A percentile compares a stretch with the other conserved stretches of the same genome.
phyloP scores from a whole-genome alignment of 768 basidiomycete species.

The Amylocystis lapponica region DNA sequence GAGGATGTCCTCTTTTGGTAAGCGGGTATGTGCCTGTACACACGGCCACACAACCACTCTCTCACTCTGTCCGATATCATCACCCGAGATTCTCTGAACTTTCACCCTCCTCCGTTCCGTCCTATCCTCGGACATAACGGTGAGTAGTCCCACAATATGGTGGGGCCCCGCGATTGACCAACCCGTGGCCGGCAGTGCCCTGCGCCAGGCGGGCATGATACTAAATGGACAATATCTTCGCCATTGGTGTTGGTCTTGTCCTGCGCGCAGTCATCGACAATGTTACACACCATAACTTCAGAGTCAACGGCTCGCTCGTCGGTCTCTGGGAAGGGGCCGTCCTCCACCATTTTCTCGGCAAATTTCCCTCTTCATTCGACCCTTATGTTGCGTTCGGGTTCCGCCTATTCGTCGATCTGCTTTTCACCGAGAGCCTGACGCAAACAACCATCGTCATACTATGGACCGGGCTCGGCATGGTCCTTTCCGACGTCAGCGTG shows the following conservation, averaged over 20 bases:
- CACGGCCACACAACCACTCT: background rate
- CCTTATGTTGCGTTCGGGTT: conserved; percentile 65
- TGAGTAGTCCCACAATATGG: no score
- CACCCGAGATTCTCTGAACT: no score
- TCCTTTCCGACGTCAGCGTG: conserved; percentile 47
- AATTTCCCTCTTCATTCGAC: conserved; percentile 59
- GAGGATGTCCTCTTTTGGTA: background rate
- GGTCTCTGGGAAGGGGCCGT: conserved; percentile 80
- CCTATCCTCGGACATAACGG: no score
- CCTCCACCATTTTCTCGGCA: conserved; percentile 64
- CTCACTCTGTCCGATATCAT: background rate
- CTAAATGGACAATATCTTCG: conserved; percentile 67
- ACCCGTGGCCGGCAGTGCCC: no score
- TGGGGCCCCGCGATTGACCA: no score
- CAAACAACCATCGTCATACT: conserved; percentile 42
- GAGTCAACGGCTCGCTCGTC: conserved; percentile 57
- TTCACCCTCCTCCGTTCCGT: background rate
- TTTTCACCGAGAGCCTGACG: conserved; percentile 51
- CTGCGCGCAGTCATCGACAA: conserved; percentile 57
- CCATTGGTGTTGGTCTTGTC: conserved; percentile 62
- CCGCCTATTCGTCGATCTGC: conserved; percentile 67
- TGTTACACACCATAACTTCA: conserved; percentile 43
- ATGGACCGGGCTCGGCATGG: conserved; percentile 48
- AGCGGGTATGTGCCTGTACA: background rate
- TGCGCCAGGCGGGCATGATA: conserved; percentile 12